Base-by-base conservation (phyloP, 176 grass and related monocot species). In the Eragrostis nindensis region DNA sequence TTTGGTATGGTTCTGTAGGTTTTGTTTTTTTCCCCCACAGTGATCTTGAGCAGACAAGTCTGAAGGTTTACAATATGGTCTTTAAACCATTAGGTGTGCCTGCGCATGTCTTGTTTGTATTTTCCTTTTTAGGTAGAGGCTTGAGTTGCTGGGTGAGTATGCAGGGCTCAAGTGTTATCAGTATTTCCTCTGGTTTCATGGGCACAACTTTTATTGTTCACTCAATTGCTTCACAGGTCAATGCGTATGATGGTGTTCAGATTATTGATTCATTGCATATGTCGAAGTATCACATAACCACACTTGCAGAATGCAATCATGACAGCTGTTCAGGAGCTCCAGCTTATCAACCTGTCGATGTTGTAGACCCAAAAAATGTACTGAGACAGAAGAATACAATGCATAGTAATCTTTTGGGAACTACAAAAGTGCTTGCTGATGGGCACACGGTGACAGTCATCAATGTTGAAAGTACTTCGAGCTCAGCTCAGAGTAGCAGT, bases 261-360 rank as follows among this genome's bases (percentile, higher is more conserved):
- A 70, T 98, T 4, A 54, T 98, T 89, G 86, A 93, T 80, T 93
- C 92, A 17, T 84, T 89, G 57, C 87, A 94, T 81, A 83, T 85
- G 75, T 87, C 86, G 7, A 98, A 98, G 84, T 98, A 91, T 94
- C 84, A 92, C 87, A 87, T 98, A 81, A 89, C 77, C 56, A 68
- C 78, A 42, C 74, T 68, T 74, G 80, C 53, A 78, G 80, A 78
- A 75, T 84, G 68, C 49, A 47, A 70, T 26, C 39, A 53, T 81
- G 62, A 50, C 63, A 66, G 77, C 76, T 92, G 90, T 71, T 72
- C 57, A 74, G 30, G 11, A 30, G 54, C 0, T 42, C 50, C 76
- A 60, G 65, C 55, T 62, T 89, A 80, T 85, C 83, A 68, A 87
- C 14, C 32, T 75, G 19, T 78, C 19, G 75, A 75, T 8, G 57